Base-by-base conservation (phyloP, 202 grass and related monocot genomes). In the Carex arenaria region DNA sequence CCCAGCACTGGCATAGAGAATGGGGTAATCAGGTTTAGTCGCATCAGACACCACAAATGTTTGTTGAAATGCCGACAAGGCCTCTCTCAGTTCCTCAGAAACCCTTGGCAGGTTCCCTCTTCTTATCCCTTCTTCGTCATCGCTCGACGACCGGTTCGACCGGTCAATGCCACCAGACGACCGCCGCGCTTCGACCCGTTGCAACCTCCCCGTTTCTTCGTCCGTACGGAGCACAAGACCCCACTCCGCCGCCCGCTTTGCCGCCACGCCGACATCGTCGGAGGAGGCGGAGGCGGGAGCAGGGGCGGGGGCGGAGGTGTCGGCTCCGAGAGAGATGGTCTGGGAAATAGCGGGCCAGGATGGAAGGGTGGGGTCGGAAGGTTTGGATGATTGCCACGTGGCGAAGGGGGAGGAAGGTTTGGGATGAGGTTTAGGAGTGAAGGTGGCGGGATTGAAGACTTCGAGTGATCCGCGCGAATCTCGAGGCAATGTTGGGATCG, bases 11-110 rank as follows among this genome's bases (percentile, higher is more conserved):
- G 95, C 95, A 68, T 98, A 98, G 78, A 98, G 84, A 88, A 98
- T 93, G 64, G 95, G 92, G 82, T 85, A 80, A 20, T 94, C 90
- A 10, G 90, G 89, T 56, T 75, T 84, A 51, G 87, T 94, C 32
- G 95, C 95, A 82, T 98, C 95, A 1, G 92, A 94, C 69, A 98
- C 95, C 14, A 98, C 92, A 57, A 98, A 98, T 32, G 95, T 94
- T 85, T 98, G 92, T 69, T 94, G 92, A 88, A 94, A 98, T 1
- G 95, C 95, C 4, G 92, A 97, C 43, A 97, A 83, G 3, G 95
- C 95, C 4, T 91, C 95, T 26, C 90, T 89, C 30, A 97, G 95
- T 81, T 94, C 92, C 95, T 94, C 95, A 15, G 95, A 94, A 14
- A 97, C 95, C 76, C 89, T 71, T 2, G 95, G 92, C 40, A 94